Evolutionary conservation across 1,284 basidiomycete species (phyloP), one percentile per base, ranked within the genome.

Genomic region (Trametes polyzona): DNA sequence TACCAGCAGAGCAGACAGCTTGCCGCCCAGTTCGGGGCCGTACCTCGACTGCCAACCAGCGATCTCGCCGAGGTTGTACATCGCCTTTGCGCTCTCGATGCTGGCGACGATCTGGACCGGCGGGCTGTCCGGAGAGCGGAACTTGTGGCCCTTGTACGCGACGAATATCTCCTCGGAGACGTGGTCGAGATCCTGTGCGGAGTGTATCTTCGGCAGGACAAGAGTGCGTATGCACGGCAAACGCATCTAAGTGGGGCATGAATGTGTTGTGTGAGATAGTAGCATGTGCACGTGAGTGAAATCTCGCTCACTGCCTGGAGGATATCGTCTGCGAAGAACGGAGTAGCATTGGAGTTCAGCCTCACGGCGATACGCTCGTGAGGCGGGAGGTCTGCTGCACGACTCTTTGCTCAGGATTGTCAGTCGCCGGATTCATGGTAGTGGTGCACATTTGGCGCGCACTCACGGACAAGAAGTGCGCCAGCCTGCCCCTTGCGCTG

Each of bases 131-230:
- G 62, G 39, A 58, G 69, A 40, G 3, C 60, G 57, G 47, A 60
- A 36, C 24, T 53, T 43, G 17, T 60, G 52, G n/a, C 44, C 67
- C 30, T 69, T 65, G 54, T 66, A 69, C 19, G 63, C 62, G 33
- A 63, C 62, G 47, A 68, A 70, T 41, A 86, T 77, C 21, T 68
- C 68, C 3, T 75, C 75, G 4, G 90, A 87, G 21, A 92, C 82
- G 52, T 77, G 73, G 63, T 87, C 75, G 56, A 95, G 73, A 68
- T 93, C 87, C 35, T 81, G 74, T 3, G 78, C 78, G 0, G 85
- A 85, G 63, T 92, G 84, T 27, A 94, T 82, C 72, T 95, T 95
- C 4, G 93, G 93, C 23, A 95, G 78, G 21, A 93, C 82, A 23
- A 95, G 72, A 2, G 82, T 87, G 10, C 79, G 75, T 43, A 94